phyloP scores from a whole-genome alignment of 176 grass and related monocot species.

The Canna indica region DNA sequence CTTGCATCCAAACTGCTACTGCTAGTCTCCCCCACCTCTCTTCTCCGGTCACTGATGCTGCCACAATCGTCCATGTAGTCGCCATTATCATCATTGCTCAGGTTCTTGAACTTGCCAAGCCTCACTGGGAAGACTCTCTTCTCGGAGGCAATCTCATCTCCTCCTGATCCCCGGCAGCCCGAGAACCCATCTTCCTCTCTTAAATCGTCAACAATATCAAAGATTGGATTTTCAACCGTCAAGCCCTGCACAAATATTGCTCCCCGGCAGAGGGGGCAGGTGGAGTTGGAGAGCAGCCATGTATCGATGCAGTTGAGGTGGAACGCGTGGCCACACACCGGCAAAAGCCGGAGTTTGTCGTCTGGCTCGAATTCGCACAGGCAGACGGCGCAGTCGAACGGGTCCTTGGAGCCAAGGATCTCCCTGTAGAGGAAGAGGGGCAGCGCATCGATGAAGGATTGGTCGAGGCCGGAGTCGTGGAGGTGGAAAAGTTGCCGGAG shows the following conservation, averaged over 20 bases:
- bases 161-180: slow-evolving; percentile 1
- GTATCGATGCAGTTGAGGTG: slow-evolving; percentile 83
- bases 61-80: slow-evolving; percentile 5
- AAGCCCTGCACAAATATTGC: slow-evolving; percentile 29
- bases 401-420: slow-evolving; percentile 52
- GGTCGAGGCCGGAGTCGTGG: slow-evolving; percentile 55
- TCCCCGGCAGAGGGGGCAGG: slow-evolving; percentile 84
- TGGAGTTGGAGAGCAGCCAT: slow-evolving; percentile 84
- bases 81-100: slow-evolving; percentile 20
- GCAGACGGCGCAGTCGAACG: slow-evolving; percentile 93
- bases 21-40: slow-evolving; percentile 50
- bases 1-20: slow-evolving; percentile 49
- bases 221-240: slow-evolving; percentile 26
- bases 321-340: slow-evolving; percentile 84
- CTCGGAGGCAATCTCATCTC: not conserved
- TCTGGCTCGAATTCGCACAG: slow-evolving; percentile 50
- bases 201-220: slow-evolving; percentile 35
- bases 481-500: slow-evolving; percentile 70
- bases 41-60: not conserved
- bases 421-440: slow-evolving; percentile 77
- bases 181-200: slow-evolving; percentile 31
- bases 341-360: slow-evolving; percentile 78
- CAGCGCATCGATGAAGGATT: slow-evolving; percentile 60
- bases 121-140: slow-evolving; percentile 55
- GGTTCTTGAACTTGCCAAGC: slow-evolving; percentile 72